Conservation (phyloP, 441 rosid genomes). For the Heliophila coronopifolia region DNA sequence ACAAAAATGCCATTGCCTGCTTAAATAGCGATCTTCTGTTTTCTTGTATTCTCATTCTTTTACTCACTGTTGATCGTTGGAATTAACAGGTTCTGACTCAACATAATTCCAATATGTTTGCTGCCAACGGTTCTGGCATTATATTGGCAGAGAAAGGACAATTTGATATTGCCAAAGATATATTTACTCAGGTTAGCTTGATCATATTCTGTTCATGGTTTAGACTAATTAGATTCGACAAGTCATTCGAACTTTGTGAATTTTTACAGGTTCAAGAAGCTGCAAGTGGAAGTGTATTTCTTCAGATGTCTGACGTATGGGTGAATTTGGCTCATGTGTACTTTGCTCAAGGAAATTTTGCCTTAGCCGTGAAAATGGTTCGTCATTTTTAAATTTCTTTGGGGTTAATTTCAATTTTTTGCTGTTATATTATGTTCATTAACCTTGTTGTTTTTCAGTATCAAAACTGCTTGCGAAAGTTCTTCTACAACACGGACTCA, state of each 20-base stretch:
- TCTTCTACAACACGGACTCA: constrained; percentile 77
- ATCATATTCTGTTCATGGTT: constrained; percentile 17
- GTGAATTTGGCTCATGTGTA: constrained; percentile 96
- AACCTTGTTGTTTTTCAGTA: constrained; percentile 53
- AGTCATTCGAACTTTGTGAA: constrained; percentile 15
- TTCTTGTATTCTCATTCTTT: background rate
- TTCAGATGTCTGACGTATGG: constrained; percentile 99
- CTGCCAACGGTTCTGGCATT: constrained; percentile 97
- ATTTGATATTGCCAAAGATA: constrained; percentile 92
- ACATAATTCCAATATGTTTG: constrained; percentile 86
- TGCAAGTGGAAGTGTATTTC: constrained; percentile 95
- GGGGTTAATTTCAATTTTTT: background rate
- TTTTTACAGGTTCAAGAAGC: constrained; percentile 95
- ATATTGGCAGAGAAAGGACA: constrained; percentile 97
- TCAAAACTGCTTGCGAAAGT: constrained; percentile 97
- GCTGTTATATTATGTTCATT: constrained; percentile 16
- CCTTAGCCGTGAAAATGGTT: constrained; percentile 97
- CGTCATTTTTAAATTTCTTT: constrained; percentile 17
- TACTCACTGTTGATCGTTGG: constrained; percentile 9
- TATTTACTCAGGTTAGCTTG: constrained; percentile 73
- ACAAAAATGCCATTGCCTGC: background rate
- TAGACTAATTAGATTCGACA: constrained; percentile 6
- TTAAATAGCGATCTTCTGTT: background rate
- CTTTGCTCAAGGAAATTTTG: constrained; percentile 95
- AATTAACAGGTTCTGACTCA: constrained; percentile 73